Base-by-base conservation (phyloP, 208 protist genomes). In the Leishmania guyanensis region DNA sequence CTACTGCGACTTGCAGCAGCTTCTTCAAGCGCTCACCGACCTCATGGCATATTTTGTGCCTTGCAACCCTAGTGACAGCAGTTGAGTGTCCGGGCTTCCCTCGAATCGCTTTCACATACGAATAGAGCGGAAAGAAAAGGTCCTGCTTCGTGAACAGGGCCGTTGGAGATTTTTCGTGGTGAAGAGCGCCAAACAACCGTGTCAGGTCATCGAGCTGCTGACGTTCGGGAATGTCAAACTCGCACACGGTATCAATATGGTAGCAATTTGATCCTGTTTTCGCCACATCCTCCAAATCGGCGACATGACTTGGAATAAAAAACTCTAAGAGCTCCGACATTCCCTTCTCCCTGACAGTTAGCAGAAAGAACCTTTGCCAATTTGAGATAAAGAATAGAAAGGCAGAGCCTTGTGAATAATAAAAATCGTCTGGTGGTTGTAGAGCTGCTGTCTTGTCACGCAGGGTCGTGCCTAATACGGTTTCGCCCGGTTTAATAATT, bases 1-100 rank as follows among this genome's bases (percentile, higher is more conserved):
- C 85, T 1, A 94, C 53, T 8, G 81, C 85, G n/a, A 96, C 89
- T 65, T 95, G 92, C 0, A 97, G 86, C 60, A 97, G 87, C 76
- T 96, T 97, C 74, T 94, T 94, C 64, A 97, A 78, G 1, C 92
- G 87, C 74, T 97, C 94, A 17, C 91, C 89, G 20, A 95, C 70
- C 84, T 97, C 92, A 78, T 97, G 94, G 75, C 94, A 97, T 79
- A 97, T 95, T 77, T 97, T 97, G 82, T 97, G 92, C 51, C 94
- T 86, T 22, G 93, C 89, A 1, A 88, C 83, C 20, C 87, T 84
- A 16, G 84, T 93, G 3, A 97, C 92, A 46, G 81, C 79, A 26
- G 54, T 60, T 20, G 65, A 51, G 20, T 65, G 20, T 22, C 17
- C 58, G 6, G 65, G 60, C 43, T 91, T 90, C 10, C 86, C 83